Conservation (phyloP, 2,329 filamentous ascomycete genomes). For the Botryotinia narcissicola region DNA sequence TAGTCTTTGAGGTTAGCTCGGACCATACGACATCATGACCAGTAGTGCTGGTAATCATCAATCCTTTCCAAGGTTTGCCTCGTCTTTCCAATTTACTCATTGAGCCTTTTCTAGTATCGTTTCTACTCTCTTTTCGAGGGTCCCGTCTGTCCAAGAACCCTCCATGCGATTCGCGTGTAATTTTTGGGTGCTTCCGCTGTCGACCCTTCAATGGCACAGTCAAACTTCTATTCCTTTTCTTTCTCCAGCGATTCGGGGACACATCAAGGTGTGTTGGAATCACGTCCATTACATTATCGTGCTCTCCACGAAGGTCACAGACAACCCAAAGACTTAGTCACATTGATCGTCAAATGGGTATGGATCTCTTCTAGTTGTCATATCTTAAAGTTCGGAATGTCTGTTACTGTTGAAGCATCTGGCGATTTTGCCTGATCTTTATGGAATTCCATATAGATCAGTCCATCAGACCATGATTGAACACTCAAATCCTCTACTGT, state of each 20-base stretch:
- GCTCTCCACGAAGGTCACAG: neutral
- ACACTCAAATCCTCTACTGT: neutral
- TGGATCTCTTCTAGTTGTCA: neutral
- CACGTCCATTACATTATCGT: neutral
- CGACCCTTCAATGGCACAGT: neutral
- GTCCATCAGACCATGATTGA: too few relatives aligned
- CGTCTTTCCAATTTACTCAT: neutral
- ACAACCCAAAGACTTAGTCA: neutral
- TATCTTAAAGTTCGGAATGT: neutral
- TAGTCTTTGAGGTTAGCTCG: too few relatives aligned
- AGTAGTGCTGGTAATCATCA: neutral
- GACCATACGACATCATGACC: neutral
- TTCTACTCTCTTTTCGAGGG: rapidly evolving
- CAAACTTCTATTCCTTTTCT: neutral
- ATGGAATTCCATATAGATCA: neutral
- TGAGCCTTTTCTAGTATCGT: neutral
- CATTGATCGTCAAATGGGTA: neutral
- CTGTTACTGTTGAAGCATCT: neutral
- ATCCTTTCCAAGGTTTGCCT: neutral
- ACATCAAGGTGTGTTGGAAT: neutral
- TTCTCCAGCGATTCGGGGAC: neutral
- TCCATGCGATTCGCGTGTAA: neutral
- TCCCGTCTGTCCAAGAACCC: neutral
- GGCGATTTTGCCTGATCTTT: neutral
- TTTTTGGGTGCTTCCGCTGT: neutral